Base-by-base conservation (phyloP, 2,329 filamentous ascomycete species). In the Hypoxylon sp. region DNA sequence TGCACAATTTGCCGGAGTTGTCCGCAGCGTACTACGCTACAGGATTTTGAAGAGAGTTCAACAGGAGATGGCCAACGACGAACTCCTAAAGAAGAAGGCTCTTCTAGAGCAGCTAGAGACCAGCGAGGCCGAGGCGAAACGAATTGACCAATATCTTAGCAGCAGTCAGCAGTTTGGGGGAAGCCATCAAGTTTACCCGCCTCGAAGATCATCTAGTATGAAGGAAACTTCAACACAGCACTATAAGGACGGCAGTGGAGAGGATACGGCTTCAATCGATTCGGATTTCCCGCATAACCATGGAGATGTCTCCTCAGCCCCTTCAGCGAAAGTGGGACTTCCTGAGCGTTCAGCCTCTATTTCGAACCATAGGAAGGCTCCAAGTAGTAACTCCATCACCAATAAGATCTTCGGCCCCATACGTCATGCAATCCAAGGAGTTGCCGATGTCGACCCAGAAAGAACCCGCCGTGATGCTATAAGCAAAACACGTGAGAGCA, bases 361-460 rank as follows among this genome's bases (percentile, higher is more conserved):
- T 1, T 82, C 86, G 3, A 82, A 82, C 44, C 94, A 97, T 81
- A 92, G 90, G 79, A 97, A 97, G 81, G 90, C 89, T 46, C 86
- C 91, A 2, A 97, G 93, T 76, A 90, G 93, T n/a, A 94, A 92
- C 74, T 97, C 96, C 70, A 94, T 98, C 69, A 94, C 94, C 1
- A 91, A 90, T 77, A 97, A 95, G 82, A 94, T 99, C 58, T 98
- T 99, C 79, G 96, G 95, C 0, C 92, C 94, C 10, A 91, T 99
- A 69, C 97, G 93, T 61, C 95, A 99, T 81, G 96, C 96, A 0
- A 94, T 98, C 35, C 94, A 98, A 77, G 96, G 96, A 3, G 95
- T 98, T 75, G 95, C 96, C 0, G 96, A 99, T 78, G 93, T 97
- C 46, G 96, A 99, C 77, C 96, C 96, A 0, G 96, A 99, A 81